Evolutionary conservation across 2,329 filamentous ascomycete species (phyloP).

Genomic region (Phaeophleospora eucalypticola): DNA sequence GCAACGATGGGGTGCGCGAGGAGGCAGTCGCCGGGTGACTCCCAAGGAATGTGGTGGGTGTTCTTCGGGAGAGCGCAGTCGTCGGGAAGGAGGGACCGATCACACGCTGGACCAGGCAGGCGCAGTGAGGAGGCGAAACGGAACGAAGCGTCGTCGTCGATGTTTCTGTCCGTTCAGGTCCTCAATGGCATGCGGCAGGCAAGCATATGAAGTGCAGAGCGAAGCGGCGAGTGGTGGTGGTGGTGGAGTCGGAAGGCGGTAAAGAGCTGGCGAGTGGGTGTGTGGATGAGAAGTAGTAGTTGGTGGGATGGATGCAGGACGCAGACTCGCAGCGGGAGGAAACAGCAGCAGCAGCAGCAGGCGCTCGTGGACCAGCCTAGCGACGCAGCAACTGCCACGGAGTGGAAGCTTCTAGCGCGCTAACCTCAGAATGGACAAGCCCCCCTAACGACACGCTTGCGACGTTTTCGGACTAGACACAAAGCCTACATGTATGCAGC

Average conservation of each 20-base stretch:
- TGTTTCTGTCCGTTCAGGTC: neutral
- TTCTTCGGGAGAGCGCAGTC: neutral
- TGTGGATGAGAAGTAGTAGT: neutral
- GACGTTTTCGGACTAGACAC: neutral
- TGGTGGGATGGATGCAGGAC: neutral
- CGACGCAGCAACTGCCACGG: too few relatives aligned
- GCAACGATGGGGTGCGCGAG: too few relatives aligned
- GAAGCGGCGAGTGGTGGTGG: neutral
- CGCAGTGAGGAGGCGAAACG: neutral
- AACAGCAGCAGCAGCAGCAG: neutral
- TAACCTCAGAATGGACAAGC: too few relatives aligned
- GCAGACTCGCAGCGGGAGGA: neutral
- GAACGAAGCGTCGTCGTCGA: neutral
- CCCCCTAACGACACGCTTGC: neutral
- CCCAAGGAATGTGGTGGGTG: neutral
- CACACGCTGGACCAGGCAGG: neutral
- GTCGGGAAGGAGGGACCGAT: neutral
- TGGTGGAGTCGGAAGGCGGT: neutral
- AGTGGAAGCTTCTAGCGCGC: too few relatives aligned
- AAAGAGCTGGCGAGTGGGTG: neutral
- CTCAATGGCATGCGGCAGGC: neutral
- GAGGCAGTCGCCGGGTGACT: neutral
- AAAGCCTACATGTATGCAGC: neutral
- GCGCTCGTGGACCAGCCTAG: too few relatives aligned
- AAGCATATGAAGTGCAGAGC: neutral